Percentiles rank a stretch among this genome's conserved stretches.
phyloP scores from a whole-genome alignment of 2,329 filamentous ascomycete species.

The Didymella arachidicola region DNA sequence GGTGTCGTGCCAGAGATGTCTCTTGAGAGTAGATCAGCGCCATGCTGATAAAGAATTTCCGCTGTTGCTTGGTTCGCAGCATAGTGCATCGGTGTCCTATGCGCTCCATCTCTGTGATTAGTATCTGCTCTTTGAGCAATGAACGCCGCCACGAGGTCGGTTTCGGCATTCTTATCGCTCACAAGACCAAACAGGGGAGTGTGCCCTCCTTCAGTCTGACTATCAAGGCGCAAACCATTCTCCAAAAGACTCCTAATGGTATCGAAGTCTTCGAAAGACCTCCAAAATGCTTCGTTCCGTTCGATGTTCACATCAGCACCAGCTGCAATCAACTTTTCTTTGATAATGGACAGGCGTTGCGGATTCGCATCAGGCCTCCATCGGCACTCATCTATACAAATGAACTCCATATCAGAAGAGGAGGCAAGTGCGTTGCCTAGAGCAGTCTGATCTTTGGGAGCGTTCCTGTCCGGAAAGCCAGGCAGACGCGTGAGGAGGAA shows the following conservation, averaged over 20 bases:
- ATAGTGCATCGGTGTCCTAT: background rate
- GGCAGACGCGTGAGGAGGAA: constrained; percentile 4
- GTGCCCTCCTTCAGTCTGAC: background rate
- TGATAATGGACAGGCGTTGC: background rate
- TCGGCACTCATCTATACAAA: background rate
- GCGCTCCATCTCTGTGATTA: background rate
- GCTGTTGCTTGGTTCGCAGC: background rate
- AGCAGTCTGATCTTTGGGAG: background rate
- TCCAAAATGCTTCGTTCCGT: background rate
- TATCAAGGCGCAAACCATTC: background rate
- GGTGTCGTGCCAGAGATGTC: background rate
- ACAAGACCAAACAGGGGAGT: background rate
- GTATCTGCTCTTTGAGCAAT: background rate
- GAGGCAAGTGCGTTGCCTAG: background rate
- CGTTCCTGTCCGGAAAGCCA: constrained; percentile 2
- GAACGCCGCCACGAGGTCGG: background rate
- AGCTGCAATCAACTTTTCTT: background rate
- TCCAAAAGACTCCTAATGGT: background rate
- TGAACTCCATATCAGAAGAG: background rate
- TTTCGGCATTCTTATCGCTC: background rate
- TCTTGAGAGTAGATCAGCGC: background rate
- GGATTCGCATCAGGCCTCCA: background rate
- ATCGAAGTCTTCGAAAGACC: background rate
- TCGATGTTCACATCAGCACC: background rate
- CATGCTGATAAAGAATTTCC: background rate